Conservation (phyloP, 2,329 filamentous ascomycete genomes). For the Fusarium goolgardi region DNA sequence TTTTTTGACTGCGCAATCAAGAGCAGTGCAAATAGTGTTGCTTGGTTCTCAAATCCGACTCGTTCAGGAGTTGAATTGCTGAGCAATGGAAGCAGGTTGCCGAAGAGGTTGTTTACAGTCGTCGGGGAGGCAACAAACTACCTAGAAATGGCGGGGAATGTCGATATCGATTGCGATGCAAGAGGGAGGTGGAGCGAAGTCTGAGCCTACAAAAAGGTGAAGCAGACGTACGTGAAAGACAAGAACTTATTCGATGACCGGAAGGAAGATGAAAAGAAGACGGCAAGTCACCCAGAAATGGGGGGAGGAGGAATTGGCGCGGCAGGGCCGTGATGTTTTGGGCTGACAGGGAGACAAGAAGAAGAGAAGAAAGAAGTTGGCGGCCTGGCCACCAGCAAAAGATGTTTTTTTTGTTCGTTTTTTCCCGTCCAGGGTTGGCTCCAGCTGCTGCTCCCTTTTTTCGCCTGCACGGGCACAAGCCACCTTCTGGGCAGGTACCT, state of each 20-base stretch:
- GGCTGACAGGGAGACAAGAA: conserved; percentile 46
- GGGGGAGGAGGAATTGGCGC: conserved; percentile 55
- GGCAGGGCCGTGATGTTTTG: conserved; percentile 57
- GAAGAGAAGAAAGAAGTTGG: conserved; percentile 38
- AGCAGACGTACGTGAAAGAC: conserved; percentile 38
- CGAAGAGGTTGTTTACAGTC: conserved; percentile 17
- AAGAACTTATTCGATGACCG: conserved; percentile 52
- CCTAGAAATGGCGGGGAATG: conserved; percentile 30
- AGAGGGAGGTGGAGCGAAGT: conserved; percentile 24
- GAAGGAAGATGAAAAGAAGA: conserved; percentile 52
- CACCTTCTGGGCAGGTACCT: conserved; percentile 5
- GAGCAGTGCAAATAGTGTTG: conserved; percentile 33
- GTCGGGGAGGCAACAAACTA: conserved; percentile 41
- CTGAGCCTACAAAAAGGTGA: conserved; percentile 42
- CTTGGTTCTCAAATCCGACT: conserved; percentile 20
- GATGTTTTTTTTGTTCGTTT: conserved; percentile 45
- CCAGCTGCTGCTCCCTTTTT: conserved; percentile 25
- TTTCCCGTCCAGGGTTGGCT: conserved; percentile 21
- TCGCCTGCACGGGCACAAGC: conserved; percentile 25
- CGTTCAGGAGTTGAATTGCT: conserved; percentile 16
- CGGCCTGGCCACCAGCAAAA: conserved; percentile 35
- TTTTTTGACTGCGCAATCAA: conserved; percentile 36
- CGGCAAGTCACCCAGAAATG: conserved; percentile 55
- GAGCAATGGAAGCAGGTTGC: conserved; percentile 20
- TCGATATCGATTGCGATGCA: conserved; percentile 40